These are phyloP conservation scores for Talaromyces funiculosus DNA, from an alignment of 2,329 filamentous ascomycete species.

Conservation along the genomic window DNA sequence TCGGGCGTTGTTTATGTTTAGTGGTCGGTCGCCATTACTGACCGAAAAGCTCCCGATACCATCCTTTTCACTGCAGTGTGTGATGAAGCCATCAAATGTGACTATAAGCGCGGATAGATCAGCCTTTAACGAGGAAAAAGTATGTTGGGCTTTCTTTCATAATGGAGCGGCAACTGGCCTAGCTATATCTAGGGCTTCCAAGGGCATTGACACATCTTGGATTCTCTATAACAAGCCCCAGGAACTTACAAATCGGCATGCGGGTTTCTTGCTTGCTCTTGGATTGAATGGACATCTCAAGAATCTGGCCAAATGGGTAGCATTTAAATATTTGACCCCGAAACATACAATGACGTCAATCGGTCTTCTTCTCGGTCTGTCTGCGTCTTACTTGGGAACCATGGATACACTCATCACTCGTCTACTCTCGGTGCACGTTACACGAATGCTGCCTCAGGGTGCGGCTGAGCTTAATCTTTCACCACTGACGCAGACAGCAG, in stretches of 20 bases:
- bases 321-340: constrained; percentile 97
- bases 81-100: constrained; percentile 86
- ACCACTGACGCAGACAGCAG: constrained; percentile 87
- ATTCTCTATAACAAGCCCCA: constrained; percentile 95
- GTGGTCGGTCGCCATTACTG: constrained; percentile 76
- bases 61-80: constrained; percentile 85
- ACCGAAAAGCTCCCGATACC: constrained; percentile 88
- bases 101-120: constrained; percentile 88
- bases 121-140: constrained; percentile 88
- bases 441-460: constrained; percentile 83
- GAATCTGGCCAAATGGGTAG: constrained; percentile 92
- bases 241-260: constrained; percentile 92
- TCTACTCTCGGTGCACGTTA: constrained; percentile 90
- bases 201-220: constrained; percentile 97
- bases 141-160: constrained; percentile 98
- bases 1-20: constrained; percentile 80
- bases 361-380: constrained; percentile 83
- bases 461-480: constrained; percentile 93
- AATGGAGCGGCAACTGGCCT: constrained; percentile 90
- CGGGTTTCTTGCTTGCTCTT: constrained; percentile 83
- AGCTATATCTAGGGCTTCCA: constrained; percentile 80
- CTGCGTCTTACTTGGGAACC: constrained; percentile 89
- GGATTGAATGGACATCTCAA: constrained; percentile 94
- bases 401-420: constrained; percentile 96
- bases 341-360: constrained; percentile 99